Evolutionary conservation across 495 filamentous ascomycete species (phyloP), one percentile per base, ranked within the genome.

Genomic region (Penicillium soppii): DNA sequence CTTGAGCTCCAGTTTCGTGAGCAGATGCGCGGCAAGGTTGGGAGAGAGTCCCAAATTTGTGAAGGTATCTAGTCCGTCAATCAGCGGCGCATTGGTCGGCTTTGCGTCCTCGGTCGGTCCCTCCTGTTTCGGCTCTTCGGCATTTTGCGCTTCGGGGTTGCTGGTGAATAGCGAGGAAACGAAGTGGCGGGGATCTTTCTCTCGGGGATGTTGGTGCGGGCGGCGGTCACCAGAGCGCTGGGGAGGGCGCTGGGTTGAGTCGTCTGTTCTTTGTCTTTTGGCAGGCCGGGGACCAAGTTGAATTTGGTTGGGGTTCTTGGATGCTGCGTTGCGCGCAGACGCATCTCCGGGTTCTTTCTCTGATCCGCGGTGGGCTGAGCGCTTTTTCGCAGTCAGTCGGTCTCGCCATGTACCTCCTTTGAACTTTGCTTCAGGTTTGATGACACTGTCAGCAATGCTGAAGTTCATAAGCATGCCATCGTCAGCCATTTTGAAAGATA

Each of bases 381-480:
- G 74, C 72, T 88, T 90, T 68, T 91, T 90, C 16, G 90, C 92
- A 43, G 78, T 83, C 43, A 91, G 72, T 48, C 95, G 78, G 63
- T 96, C 94, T 63, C 85, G 88, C 94, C 94, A 98, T 55, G 82
- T 82, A 12, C 94, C 94, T 51, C 94, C 94, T 67, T 84, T 91
- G 65, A 95, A 90, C 53, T 82, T 86, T 39, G 80, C 76, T 38
- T 82, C 77, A 4, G 78, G 78, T 48, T 85, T 87, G 25, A 70
- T 70, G 45, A 74, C 67, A 13, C 74, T 77, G 56, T 89, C 88
- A 12, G 79, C 76, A 23, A 94, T 73, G 47, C 87, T 80, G 63
- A 97, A 97, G 65, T 98, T 97, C 66, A 97, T 77, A 40, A 97
- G 81, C 82, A 98, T 87, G 43, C 90, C 91, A 85, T 95, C 89